Evolutionary conservation across 2,329 filamentous ascomycete species (phyloP), one percentile per base, ranked within the genome.

Genomic region (Xylariaceae sp.): DNA sequence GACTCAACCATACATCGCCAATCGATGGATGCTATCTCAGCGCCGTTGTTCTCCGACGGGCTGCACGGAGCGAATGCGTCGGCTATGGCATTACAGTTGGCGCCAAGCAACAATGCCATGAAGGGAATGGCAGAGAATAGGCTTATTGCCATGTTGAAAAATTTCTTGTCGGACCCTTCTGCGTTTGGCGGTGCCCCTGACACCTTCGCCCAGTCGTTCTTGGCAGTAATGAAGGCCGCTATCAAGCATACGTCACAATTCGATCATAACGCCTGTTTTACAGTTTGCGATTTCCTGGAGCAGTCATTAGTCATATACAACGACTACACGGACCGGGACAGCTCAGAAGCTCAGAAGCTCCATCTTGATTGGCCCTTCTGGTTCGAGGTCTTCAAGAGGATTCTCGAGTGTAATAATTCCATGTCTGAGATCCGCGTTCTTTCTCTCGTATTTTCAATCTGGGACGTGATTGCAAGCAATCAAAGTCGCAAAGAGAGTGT

Each of bases 91-190:
- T 71, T 88, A 60, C 79, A 83, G 0, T 73, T 88, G 37, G 78
- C 85, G 9, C 80, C 85, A 7, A 75, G 73, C 39, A 74, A 71
- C 49, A 92, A 95, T 68, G 80, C 87, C 48, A 78, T 88, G 63
- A 84, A 87, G 62, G 83, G 84, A 48, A 95, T 96, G 88, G 84
- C 86, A n/a, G 90, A 96, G 70, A 95, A 96, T 61, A 83, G 90
- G 54, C 74, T 95, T 51, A 81, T 96, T 53, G 85, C 92, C 67
- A 73, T 96, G 57, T 79, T 96, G 47, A 86, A 88, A 61, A 89
- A 96, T 68, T 81, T 95, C 57, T 77, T 96, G 32, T 84, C 74
- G 0, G 76, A 77, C 11, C 71, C 72, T 11, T 69, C 72, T 1
- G 51, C 72, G 0, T 67, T 76, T 37, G 59, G 67, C 1, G 70